Evolutionary conservation across 2,329 filamentous ascomycete species (phyloP), one percentile per base, ranked within the genome.

Genomic region (Sporothrix phasma): DNA sequence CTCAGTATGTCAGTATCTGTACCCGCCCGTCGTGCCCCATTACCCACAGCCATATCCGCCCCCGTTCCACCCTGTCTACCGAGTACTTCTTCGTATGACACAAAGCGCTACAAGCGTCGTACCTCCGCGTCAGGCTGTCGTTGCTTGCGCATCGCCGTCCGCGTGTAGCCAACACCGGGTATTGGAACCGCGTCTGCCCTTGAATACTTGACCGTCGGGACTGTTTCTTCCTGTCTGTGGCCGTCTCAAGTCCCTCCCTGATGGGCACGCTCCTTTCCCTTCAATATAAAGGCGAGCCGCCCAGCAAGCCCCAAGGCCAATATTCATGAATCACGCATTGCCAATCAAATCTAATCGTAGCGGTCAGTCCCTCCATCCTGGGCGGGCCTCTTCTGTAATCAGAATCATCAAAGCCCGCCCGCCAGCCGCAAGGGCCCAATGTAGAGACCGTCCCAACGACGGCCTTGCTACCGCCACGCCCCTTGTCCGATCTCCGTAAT

Each of bases 401-500:
- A 37, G 41, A 26, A 43, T 54, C 29, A 26, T 22, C 29, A 26
- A 58, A 58, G 24, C 39, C 39, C 53, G 53, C 26, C 37, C n/a
- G 53, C 53, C 53, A 58, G 34, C 37, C 51, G 53, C 53, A 59
- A 59, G 56, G 56, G 39, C 39, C 54, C 34, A 41, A 34, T 24
- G n/a, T 19, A 56, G 17, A 31, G 54, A 43, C 54, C 17, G 31
- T 54, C 29, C 31, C 31, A 31, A 31, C 24, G 24, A 31, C 47
- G 47, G 47, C 47, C 47, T 51, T 51, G 22, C 24, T 51, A 58
- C 53, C 29, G 22, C 31, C 53, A 56, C 53, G 15, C 53, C 34
- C 54, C 54, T 39, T 45, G 39, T 59, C 37, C 39, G 39, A 45
- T 59, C 59, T 49, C 43, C 59, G 59, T 61, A 62, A 41, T 19